Conservation (phyloP, 2,329 filamentous ascomycete species). For the Pyrenochaeta sp. region DNA sequence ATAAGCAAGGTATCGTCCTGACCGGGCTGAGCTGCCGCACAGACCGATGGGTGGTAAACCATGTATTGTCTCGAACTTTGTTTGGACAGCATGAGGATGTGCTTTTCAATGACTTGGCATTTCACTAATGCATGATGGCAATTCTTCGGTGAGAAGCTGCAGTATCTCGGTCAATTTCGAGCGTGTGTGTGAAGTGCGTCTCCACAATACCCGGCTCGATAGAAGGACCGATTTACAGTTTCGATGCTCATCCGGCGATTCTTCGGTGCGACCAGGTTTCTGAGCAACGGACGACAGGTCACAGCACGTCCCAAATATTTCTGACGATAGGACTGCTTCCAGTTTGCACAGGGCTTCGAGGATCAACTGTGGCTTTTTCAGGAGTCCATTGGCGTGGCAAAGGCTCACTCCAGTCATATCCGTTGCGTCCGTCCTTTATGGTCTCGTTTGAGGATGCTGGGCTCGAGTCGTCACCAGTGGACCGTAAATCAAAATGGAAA, state of each 20-base stretch:
- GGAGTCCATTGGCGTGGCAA: constrained; percentile 52
- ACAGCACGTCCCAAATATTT: constrained; percentile 80
- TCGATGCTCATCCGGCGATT: no score
- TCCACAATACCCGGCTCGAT: no score
- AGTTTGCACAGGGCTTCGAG: constrained; percentile 76
- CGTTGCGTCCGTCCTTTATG: constrained; percentile 38
- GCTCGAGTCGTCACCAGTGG: constrained; percentile 34
- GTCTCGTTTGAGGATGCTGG: constrained; percentile 42
- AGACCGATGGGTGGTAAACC: no score
- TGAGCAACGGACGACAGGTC: no score
- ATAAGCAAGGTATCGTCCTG: not conserved
- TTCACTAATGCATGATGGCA: constrained; percentile 3
- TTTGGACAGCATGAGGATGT: no score
- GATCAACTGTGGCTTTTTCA: constrained; percentile 69
- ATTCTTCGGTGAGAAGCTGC: constrained; percentile 9
- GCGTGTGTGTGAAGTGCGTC: no score
- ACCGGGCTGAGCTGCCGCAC: not conserved
- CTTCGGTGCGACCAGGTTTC: no score
- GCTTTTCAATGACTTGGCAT: constrained; percentile 10
- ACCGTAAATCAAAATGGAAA: constrained; percentile 44
- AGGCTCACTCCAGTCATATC: constrained; percentile 36
- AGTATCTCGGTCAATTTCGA: no score
- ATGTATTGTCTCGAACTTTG: no score
- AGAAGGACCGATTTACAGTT: no score
- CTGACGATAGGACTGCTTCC: constrained; percentile 78